A percentile compares a stretch with the other conserved stretches of the same genome.
These are phyloP conservation scores for Lotmaria passim DNA, from an alignment of 208 protist genomes.

Conservation along the genomic window DNA sequence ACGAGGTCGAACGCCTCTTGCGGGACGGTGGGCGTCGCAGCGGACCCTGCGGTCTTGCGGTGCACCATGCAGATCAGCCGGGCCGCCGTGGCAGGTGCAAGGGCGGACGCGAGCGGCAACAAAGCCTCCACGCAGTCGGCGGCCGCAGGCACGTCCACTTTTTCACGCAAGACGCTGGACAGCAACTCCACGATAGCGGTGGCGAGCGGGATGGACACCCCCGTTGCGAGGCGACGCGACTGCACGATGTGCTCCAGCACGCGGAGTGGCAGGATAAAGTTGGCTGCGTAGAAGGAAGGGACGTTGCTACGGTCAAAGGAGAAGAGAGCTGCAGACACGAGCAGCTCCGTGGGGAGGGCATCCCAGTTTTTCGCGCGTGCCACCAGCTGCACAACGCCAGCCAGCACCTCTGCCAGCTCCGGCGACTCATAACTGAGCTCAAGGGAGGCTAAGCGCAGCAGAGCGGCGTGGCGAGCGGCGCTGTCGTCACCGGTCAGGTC, in stretches of 20 bases:
- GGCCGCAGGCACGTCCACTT: neutral
- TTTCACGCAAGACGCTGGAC: neutral
- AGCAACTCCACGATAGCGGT: constrained; percentile 14
- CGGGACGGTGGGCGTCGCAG: neutral
- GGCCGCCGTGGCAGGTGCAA: neutral
- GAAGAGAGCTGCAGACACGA: constrained; percentile 27
- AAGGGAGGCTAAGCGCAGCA: constrained; percentile 35
- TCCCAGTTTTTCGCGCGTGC: constrained; percentile 8
- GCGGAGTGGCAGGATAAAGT: constrained; percentile 16
- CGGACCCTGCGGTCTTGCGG: neutral
- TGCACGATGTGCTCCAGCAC: constrained; percentile 31
- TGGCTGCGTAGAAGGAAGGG: neutral
- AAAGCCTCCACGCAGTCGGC: constrained; percentile 10
- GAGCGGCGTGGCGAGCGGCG: neutral
- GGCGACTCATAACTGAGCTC: constrained; percentile 49
- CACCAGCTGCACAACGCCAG: constrained; percentile 33
- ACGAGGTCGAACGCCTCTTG: constrained; percentile 1
- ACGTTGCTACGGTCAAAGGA: constrained; percentile 11
- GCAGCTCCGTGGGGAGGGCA: constrained; percentile 2
- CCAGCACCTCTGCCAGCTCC: constrained; percentile 41
- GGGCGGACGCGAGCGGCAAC: constrained; percentile 5
- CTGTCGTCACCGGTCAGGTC: neutral
- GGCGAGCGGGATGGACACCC: constrained; percentile 4
- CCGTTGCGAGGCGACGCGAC: constrained; percentile 10
- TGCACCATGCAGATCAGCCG: constrained; percentile 5